phyloP scores from a whole-genome alignment of 176 grass and related monocot genomes.

The Pontederia paniculata region DNA sequence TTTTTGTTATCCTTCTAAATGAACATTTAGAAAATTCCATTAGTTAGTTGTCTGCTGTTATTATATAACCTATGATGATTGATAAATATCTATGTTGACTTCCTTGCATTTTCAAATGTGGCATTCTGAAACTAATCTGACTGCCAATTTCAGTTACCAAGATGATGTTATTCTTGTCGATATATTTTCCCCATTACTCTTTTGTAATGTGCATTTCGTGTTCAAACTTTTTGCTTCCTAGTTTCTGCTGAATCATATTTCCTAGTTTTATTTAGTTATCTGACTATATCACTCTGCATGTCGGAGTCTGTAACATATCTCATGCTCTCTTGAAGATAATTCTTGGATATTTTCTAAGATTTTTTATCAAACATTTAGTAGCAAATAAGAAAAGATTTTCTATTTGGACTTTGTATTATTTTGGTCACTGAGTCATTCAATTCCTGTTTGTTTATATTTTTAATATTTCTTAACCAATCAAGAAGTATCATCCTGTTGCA shows the following conservation, averaged over 20 bases:
- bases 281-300: background rate
- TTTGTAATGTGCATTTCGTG: background rate
- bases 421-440: background rate
- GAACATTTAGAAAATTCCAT: too few species aligned
- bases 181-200: background rate
- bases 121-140: too few species aligned
- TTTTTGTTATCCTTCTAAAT: too few species aligned
- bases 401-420: background rate
- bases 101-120: too few species aligned
- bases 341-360: background rate
- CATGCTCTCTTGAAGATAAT: background rate
- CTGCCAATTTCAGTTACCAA: too few species aligned
- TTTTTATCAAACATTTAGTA: background rate
- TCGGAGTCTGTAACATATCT: background rate
- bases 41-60: too few species aligned
- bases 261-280: background rate
- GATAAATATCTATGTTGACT: too few species aligned
- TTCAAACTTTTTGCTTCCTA: background rate
- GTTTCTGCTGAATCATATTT: too few species aligned
- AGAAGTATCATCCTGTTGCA: conserved; percentile 17
- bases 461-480: background rate
- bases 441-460: conserved; percentile 21
- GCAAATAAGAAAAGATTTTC: conserved; percentile 1
- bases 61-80: too few species aligned
- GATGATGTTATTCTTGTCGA: too few species aligned